Evolutionary conservation across 345 rosid genomes (phyloP), one percentile per base, ranked within the genome.

Genomic region (Eucalyptus sp.): DNA sequence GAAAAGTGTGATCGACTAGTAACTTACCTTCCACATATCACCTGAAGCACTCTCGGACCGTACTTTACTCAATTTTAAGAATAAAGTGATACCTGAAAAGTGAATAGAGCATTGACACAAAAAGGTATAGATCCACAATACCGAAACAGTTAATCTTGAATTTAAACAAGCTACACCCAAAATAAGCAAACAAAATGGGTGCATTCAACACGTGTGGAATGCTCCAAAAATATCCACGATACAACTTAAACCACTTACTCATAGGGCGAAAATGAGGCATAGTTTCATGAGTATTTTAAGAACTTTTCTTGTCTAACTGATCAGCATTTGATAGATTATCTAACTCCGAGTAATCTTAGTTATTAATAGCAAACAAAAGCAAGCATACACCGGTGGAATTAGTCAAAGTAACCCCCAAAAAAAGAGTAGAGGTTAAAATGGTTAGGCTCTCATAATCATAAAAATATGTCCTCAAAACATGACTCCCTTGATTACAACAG

Each of bases 1-100:
- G 87, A 27, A 13, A 86, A 27, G 50, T 50, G 33, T 54, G 71
- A 80, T 37, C 43, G 41, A 58, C 20, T 85, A 86, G 50, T 83
- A 52, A 71, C 41, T 68, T 50, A 92, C 94, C 93, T 92, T 92
- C 92, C 89, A 87, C 90, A 91, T 91, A 86, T 91, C 93, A 83
- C 89, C 88, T 54, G 93, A 87, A 87, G 94, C 80, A 85, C 88
- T 92, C 88, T 91, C 93, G 6, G 90, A 92, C 31, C 90, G 88
- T 71, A 92, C 90, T 90, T 88, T 89, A 86, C 91, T 89, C 79
- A 90, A 87, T 86, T 91, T 89, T 24, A 87, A 52, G 88, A 85
- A 91, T 51, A 92, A 88, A 25, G 89, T 83, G 60, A 90, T 90
- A 88, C 93, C 94, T 91, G 87, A 83, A 88, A 87, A 48, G 46